Conservation (phyloP, 2,329 filamentous ascomycete genomes). For the Rutstroemia sp. region DNA sequence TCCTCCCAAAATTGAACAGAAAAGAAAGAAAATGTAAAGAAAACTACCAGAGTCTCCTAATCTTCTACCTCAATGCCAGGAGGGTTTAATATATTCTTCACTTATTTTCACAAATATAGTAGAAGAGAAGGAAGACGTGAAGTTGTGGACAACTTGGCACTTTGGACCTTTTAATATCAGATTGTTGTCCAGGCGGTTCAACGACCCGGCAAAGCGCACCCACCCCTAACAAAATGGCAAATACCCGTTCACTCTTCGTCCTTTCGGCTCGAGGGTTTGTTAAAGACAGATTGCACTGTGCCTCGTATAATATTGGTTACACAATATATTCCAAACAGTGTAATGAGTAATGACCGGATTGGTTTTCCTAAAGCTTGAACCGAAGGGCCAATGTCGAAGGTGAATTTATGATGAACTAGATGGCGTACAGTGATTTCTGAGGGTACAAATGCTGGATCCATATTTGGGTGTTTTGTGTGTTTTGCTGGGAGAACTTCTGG, state of each 20-base stretch:
- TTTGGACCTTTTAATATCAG: not conserved
- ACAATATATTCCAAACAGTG: slow-evolving; percentile 35
- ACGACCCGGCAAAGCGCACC: too few species aligned
- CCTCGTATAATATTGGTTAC: slow-evolving; percentile 33
- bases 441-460: slow-evolving; percentile 33
- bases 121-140: not conserved
- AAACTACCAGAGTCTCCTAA: slow-evolving; percentile 7
- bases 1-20: not conserved
- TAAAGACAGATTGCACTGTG: slow-evolving; percentile 27
- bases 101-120: not conserved
- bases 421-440: slow-evolving; percentile 38
- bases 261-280: not conserved
- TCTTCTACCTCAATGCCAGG: not conserved
- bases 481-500: not conserved
- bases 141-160: slow-evolving; percentile 1
- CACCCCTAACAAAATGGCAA: too few species aligned
- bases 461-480: not conserved
- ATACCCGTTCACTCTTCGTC: not conserved
- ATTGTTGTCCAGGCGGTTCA: too few species aligned
- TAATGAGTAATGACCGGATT: slow-evolving; percentile 41
- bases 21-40: not conserved
- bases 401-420: slow-evolving; percentile 41
- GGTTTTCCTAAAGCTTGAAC: slow-evolving; percentile 42
- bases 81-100: not conserved
- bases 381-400: slow-evolving; percentile 42